Evolutionary conservation across 2,329 filamentous ascomycete species (phyloP), one percentile per base, ranked within the genome.

Genomic region (Cryphonectria nitschkei): DNA sequence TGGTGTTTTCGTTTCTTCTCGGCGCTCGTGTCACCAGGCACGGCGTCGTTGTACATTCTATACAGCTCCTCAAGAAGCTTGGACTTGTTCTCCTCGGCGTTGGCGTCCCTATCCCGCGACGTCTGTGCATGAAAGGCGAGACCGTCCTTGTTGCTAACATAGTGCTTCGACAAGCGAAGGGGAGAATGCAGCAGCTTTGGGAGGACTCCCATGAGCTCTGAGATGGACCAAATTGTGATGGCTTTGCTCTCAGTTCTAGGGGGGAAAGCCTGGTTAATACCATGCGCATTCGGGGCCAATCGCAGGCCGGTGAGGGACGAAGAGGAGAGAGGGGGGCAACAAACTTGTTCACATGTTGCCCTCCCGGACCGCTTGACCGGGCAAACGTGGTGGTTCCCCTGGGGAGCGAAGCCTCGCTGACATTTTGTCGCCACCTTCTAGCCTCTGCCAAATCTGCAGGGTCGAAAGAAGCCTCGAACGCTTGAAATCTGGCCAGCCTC

Each of bases 291-390:
- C 22, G 1, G 46, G 22, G 46, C 22, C 46, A n/a, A 50, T n/a
- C 32, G 22, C 54, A 61, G 58, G 34, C 29, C 9, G 61, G 8
- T 16, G 11, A 2, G 37, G 41, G 8, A 1, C 7, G 26, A 11
- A n/a, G 39, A 3, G n/a, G n/a, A 1, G 34, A n/a, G 37, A 1
- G 50, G 29, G 7, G 16, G 46, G 32, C 43, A 26, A 77, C 84
- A 68, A 75, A 89, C 88, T 89, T 90, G 76, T 90, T 90, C 43
- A 89, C 87, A 75, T 90, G 87, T 74, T 90, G 88, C 1, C 88
- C 88, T 16, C 88, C 88, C 2, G 88, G 87, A 0, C 88, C 88
- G 74, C 87, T 89, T 2, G 88, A 89, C n/a, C 88, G 82, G 2
- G 88, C 83, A 76, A 83, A 89, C 14, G 80, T 84, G 6, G 86